A percentile compares a stretch with the other conserved stretches of the same genome.
Evolutionary conservation across 1,284 basidiomycete species (phyloP).

Genomic region (Moesziomyces parantarcticus): DNA sequence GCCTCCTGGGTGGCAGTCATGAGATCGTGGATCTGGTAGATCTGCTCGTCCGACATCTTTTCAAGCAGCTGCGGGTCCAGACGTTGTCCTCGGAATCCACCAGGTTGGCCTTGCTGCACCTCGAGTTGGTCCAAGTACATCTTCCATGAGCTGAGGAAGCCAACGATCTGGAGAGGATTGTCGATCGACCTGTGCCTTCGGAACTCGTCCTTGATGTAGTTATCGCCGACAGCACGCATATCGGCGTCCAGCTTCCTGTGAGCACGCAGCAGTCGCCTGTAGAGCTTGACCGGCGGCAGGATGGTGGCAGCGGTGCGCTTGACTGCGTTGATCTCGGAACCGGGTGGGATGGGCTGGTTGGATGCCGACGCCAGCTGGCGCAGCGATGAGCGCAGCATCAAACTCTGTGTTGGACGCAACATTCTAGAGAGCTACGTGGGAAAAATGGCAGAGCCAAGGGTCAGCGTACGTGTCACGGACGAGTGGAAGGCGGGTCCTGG

Average conservation of each 20-base stretch:
- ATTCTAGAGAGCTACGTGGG: conserved; percentile 1
- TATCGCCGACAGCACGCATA: conserved; percentile 67
- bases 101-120: conserved; percentile 38
- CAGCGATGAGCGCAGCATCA: conserved; percentile 20
- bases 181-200: conserved; percentile 57
- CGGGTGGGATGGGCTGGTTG: conserved; percentile 38
- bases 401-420: conserved; percentile 28
- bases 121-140: conserved; percentile 64
- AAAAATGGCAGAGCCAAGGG: not conserved
- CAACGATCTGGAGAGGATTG: conserved; percentile 66
- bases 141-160: conserved; percentile 67
- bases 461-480: conserved; percentile 5
- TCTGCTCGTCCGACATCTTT: conserved; percentile 66
- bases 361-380: conserved; percentile 33
- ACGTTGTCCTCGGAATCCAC: conserved; percentile 45
- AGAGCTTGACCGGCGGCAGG: conserved; percentile 63
- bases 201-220: conserved; percentile 67
- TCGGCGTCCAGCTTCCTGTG: conserved; percentile 61
- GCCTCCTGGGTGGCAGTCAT: conserved; percentile 59
- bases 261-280: conserved; percentile 61
- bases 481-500: not conserved
- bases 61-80: conserved; percentile 56
- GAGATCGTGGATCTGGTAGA: conserved; percentile 67
- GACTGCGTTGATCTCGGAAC: conserved; percentile 34
- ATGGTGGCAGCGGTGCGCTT: conserved; percentile 47